These are phyloP conservation scores for Epichloe sylvatica DNA, from an alignment of 2,329 filamentous ascomycete genomes.

Conservation along the genomic window DNA sequence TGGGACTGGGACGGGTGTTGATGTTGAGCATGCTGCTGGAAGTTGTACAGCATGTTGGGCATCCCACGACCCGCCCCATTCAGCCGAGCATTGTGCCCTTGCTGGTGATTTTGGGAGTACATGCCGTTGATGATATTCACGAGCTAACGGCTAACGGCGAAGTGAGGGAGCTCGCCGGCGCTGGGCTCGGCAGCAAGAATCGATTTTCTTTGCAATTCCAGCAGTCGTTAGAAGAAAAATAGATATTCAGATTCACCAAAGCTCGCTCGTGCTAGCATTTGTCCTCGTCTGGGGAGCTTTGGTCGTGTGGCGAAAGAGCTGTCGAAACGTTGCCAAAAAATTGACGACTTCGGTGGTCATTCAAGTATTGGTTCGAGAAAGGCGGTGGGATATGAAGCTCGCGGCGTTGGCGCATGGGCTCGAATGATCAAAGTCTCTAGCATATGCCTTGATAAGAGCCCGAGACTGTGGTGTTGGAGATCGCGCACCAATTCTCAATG, in stretches of 20 bases:
- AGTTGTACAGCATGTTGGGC: constrained; percentile 55
- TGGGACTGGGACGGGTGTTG: constrained; percentile 53
- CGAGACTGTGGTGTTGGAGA: constrained; percentile 5
- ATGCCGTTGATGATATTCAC: constrained; percentile 33
- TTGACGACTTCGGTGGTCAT: constrained; percentile 12
- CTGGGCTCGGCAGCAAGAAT: constrained; percentile 14
- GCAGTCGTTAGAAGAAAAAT: constrained; percentile 3
- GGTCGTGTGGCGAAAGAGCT: background rate
- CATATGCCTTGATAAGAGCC: constrained; percentile 9
- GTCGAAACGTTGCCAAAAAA: constrained; percentile 6
- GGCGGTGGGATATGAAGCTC: constrained; percentile 20
- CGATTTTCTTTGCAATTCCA: constrained; percentile 10
- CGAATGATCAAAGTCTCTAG: constrained; percentile 10
- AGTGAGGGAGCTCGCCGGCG: constrained; percentile 14
- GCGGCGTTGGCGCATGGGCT: constrained; percentile 27
- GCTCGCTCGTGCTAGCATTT: constrained; percentile 12
- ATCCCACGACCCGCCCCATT: constrained; percentile 46
- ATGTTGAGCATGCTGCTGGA: constrained; percentile 45
- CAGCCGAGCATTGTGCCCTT: constrained; percentile 61
- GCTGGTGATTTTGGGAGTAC: constrained; percentile 61
- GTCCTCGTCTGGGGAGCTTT: constrained; percentile 7
- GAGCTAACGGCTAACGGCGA: constrained; percentile 7
- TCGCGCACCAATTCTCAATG: constrained; percentile 12
- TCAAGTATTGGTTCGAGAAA: constrained; percentile 20
- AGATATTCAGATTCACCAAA: constrained; percentile 7